Base-by-base conservation (phyloP, 2,329 filamentous ascomycete genomes). In the Teratosphaeria epicoccoides region DNA sequence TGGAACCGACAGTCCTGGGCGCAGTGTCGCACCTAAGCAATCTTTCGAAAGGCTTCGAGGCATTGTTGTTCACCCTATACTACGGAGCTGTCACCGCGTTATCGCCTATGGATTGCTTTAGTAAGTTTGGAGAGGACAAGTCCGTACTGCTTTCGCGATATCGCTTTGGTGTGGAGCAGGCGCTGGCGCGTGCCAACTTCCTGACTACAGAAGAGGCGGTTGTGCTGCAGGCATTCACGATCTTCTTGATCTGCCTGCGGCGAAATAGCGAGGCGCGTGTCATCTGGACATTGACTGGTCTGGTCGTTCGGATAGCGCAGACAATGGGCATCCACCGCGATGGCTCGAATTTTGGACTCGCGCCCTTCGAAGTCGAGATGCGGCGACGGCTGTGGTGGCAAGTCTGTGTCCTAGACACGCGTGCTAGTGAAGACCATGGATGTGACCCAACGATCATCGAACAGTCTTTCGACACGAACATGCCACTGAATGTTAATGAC, bases 131-230 rank as follows among this genome's bases (percentile, higher is more conserved):
- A 10, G 74, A 80, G 63, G 74, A 78, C 26, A 75, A 79, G 50
- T 58, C 68, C 6, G 57, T 68, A 1, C 62, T 77, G 6, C 68
- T 82, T 24, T 70, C 69, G 45, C 75, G 75, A 47, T 85, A 83
- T 62, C 77, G 81, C 7, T 82, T 83, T 60, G 81, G 75, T 1
- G 68, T 80, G 2, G 81, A 85, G 60, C 82, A 85, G 61, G 79
- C 79, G 1, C 68, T 85, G 44, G 78, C 82, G 3, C 73, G 78
- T 47, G 81, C 82, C 6, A 78, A 81, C 55, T 76, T 85, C 48
- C 63, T 86, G 1, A 79, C 76, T 51, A 82, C 79, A 6, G 78
- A 82, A 52, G 82, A 82, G 60, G 69, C 81, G 20, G 70, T 81
- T 33, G 75, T 84, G 9, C 67, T 85, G 14, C 82, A 85, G 64